phyloP scores from a whole-genome alignment of 2,329 filamentous ascomycete species.

The Curvularia hawaiiensis region DNA sequence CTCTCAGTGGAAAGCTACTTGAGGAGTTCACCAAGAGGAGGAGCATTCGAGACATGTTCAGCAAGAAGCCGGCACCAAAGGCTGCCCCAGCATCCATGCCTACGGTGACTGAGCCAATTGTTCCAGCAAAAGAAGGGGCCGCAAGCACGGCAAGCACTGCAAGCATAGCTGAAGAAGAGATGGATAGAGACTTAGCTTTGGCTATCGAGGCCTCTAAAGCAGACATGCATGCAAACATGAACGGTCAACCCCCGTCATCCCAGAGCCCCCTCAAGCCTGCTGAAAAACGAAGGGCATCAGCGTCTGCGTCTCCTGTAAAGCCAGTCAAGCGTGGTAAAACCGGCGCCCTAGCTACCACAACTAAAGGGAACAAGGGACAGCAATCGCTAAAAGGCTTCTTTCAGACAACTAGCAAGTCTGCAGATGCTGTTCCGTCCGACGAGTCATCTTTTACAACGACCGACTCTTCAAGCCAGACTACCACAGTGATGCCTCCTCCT shows the following conservation, averaged over 20 bases:
- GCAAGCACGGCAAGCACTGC: conserved; percentile 1
- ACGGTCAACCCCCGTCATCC: conserved; percentile 7
- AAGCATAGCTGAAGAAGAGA: conserved; percentile 1
- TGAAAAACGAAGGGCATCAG: conserved; percentile 38
- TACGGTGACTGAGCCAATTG: conserved; percentile 1
- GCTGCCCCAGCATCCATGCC: conserved; percentile 9
- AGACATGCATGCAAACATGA: conserved; percentile 9
- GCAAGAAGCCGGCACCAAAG: conserved; percentile 38
- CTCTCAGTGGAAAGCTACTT: conserved; percentile 80
- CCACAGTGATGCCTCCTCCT: conserved; percentile 7
- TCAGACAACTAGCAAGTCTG: conserved; percentile 42
- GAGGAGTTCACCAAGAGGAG: conserved; percentile 85
- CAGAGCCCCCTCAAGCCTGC: conserved; percentile 30
- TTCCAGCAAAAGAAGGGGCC: conserved; percentile 4
- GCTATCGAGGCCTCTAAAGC: conserved; percentile 10
- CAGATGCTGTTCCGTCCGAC: conserved; percentile 9
- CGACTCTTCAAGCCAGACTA: conserved; percentile 4
- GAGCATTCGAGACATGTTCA: conserved; percentile 94
- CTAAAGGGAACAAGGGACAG: conserved; percentile 54
- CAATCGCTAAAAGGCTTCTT: conserved; percentile 81
- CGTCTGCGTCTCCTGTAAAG: conserved; percentile 26
- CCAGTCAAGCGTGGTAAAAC: conserved; percentile 59
- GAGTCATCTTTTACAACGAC: conserved; percentile 10
- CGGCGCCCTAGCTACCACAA: conserved; percentile 22
- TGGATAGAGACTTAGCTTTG: conserved; percentile 19